Percentiles rank a stretch among this genome's conserved stretches.
Evolutionary conservation across 1,284 basidiomycete genomes (phyloP).

Genomic region (Leccinum variabile): DNA sequence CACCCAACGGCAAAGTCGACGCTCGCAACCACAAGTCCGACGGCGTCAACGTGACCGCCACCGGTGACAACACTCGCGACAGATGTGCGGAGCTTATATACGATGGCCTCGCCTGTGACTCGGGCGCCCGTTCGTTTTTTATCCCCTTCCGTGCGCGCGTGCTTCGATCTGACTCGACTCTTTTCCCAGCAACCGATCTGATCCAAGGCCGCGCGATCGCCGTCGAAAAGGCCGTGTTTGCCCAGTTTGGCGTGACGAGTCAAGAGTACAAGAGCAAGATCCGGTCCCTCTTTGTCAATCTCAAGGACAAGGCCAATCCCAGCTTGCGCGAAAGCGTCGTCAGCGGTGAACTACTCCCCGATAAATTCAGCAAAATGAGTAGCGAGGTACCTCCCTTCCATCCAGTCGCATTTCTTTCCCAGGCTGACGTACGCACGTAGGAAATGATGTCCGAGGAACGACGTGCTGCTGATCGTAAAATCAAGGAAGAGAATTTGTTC

Average conservation of each 20-base stretch:
- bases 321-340: constrained; percentile 83
- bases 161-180: constrained; percentile 3
- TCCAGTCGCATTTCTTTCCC: neutral
- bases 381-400: constrained; percentile 59
- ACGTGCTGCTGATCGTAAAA: constrained; percentile 78
- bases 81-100: constrained; percentile 91
- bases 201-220: constrained; percentile 58
- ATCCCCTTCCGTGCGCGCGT: neutral
- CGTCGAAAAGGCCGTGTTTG: constrained; percentile 60
- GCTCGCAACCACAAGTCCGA: constrained; percentile 69
- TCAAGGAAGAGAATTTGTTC: constrained; percentile 88
- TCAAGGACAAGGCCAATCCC: constrained; percentile 96
- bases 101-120: constrained; percentile 85
- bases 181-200: constrained; percentile 55
- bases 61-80: constrained; percentile 78
- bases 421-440: constrained; percentile 40
- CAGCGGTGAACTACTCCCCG: constrained; percentile 71
- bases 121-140: constrained; percentile 63
- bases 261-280: constrained; percentile 79
- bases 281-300: constrained; percentile 85
- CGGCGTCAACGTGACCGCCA: constrained; percentile 56
- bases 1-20: constrained; percentile 43
- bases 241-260: constrained; percentile 46
- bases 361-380: constrained; percentile 78
- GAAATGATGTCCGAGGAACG: constrained; percentile 97